Conservation (phyloP, 78 protist genomes). For the Reticulomyxa filosa region DNA sequence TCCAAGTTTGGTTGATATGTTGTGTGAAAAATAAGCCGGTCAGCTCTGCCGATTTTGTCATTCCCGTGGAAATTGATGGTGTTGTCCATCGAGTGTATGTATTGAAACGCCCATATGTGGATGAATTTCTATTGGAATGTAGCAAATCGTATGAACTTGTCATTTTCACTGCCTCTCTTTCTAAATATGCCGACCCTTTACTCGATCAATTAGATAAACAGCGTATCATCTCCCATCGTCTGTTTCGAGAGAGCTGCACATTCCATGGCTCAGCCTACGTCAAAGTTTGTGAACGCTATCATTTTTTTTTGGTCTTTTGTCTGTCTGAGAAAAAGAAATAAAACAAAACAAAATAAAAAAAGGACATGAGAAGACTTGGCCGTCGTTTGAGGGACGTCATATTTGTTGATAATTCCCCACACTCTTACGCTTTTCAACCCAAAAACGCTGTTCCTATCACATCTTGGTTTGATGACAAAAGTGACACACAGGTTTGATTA, state of each 20-base stretch:
- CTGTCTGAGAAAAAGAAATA: too few relatives aligned
- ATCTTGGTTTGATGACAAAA: conserved; percentile 49
- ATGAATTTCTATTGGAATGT: conserved; percentile 32
- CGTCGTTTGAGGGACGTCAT: conserved; percentile 34
- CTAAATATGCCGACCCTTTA: conserved; percentile 71
- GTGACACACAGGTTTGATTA: conserved; percentile 53
- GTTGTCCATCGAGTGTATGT: conserved; percentile 38
- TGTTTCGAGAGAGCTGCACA: too few relatives aligned
- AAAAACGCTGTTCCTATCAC: conserved; percentile 53
- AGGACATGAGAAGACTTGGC: conserved; percentile 41
- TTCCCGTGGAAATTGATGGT: too few relatives aligned
- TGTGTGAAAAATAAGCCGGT: too few relatives aligned
- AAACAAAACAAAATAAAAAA: too few relatives aligned
- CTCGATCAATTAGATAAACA: conserved; percentile 46
- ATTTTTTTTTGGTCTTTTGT: too few relatives aligned
- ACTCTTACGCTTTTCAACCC: conserved; percentile 43
- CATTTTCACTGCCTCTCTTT: conserved; percentile 57
- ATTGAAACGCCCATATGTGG: conserved; percentile 52
- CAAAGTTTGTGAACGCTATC: conserved; percentile 35
- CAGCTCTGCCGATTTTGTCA: conserved; percentile 7
- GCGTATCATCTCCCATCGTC: conserved; percentile 22
- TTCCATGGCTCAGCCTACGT: conserved; percentile 27
- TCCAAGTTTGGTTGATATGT: too few relatives aligned
- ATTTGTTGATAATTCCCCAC: conserved; percentile 58
- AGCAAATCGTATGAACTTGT: conserved; percentile 47